Evolutionary conservation across 2,329 filamentous ascomycete genomes (phyloP).

Genomic region (Orbilia ellipsospora): DNA sequence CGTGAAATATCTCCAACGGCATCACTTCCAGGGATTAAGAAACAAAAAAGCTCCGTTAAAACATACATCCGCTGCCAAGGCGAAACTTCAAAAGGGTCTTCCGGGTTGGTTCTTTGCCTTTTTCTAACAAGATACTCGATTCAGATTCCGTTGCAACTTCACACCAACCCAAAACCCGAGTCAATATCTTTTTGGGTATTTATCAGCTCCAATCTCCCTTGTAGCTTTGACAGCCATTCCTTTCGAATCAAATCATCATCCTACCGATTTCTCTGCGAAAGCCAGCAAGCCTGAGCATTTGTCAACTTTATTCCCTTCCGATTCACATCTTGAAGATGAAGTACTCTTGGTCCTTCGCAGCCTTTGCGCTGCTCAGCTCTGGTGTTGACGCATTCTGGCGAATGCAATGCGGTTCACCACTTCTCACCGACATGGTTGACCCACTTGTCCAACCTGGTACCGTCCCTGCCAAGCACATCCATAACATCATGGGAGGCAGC

Average conservation of each 20-base stretch:
- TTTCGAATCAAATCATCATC: background rate
- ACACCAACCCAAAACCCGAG: background rate
- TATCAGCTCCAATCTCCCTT: constrained; percentile 20
- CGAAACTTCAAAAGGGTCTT: background rate
- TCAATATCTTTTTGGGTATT: constrained; percentile 12
- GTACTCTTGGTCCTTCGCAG: constrained; percentile 56
- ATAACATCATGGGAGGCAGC: constrained; percentile 79
- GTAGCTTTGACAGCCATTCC: constrained; percentile 6
- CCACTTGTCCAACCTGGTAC: constrained; percentile 75
- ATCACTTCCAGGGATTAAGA: constrained; percentile 10
- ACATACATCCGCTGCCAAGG: background rate
- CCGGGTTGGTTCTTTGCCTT: constrained; percentile 2
- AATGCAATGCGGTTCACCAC: constrained; percentile 80
- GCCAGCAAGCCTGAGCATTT: constrained; percentile 19
- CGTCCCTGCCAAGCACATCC: constrained; percentile 72
- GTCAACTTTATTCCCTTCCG: background rate
- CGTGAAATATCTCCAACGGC: constrained; percentile 24
- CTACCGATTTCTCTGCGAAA: constrained; percentile 8
- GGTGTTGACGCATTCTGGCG: constrained; percentile 79
- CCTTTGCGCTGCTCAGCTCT: constrained; percentile 57
- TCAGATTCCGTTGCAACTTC: constrained; percentile 13
- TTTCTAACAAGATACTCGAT: constrained; percentile 4
- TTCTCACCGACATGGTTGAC: constrained; percentile 78
- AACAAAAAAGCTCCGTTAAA: no score
- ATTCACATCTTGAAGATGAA: constrained; percentile 31